Evolutionary conservation across 1,139 yeast species (phyloP), one percentile per base, ranked within the genome.

Genomic region (Waltiozyma sp.): DNA sequence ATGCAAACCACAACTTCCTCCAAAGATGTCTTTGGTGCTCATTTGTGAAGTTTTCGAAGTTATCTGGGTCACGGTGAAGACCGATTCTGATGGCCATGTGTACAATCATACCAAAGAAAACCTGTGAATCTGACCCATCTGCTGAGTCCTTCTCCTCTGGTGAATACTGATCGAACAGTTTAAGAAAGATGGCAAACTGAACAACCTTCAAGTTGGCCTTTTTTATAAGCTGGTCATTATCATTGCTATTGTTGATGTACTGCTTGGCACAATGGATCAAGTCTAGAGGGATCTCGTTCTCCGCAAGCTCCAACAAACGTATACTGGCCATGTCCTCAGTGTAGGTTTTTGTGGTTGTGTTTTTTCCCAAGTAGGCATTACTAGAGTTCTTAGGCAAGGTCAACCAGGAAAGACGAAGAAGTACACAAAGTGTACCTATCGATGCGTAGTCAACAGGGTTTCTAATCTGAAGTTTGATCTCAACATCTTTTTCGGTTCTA

Each of bases 11-110:
- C 1, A 72, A 62, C 45, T 72, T 65, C 49, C 75, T 64, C 77
- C 77, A 70, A 4, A 66, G 41, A 41, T 58, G 61, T 43, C 59
- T 49, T 44, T 54, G 58, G 39, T 45, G 45, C 34, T 51, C 57
- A 45, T 61, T 50, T 19, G 49, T 47, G 35, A 55, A 55, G 38
- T 55, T 55, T 26, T 55, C 59, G 49, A 71, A 74, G 44, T 66
- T 62, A 39, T 64, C 67, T 1, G 80, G 80, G 51, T 75, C 80
- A 49, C 78, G 65, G 52, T 74, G 73, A 2, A 73, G 53, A 14
- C 81, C 82, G 50, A 71, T 64, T 41, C 72, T 64, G 45, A 73
- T 64, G n/a, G 73, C 72, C 75, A 74, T 72, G 51, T 73, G 78
- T 38, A 73, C 63, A 16, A 74, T 61, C 63, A 65, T 47, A 51